phyloP scores from a whole-genome alignment of 2,329 filamentous ascomycete species.

The Helminthosporium solani region DNA sequence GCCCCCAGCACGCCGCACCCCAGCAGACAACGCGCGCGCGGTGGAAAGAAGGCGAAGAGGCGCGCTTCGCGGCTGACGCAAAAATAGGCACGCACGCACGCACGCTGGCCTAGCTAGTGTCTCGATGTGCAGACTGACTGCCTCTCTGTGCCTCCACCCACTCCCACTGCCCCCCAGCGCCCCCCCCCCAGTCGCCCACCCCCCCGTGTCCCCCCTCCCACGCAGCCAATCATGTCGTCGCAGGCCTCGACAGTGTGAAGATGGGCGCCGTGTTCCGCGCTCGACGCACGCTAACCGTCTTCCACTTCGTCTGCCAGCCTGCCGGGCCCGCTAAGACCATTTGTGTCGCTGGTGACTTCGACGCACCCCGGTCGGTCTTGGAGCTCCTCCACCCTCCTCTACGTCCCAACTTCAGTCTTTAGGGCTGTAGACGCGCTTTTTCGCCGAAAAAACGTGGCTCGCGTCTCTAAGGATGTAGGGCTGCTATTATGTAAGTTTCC shows the following conservation, averaged over 20 bases:
- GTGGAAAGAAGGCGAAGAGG: no score
- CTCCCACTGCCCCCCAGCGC: not conserved
- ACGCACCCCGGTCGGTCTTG: not conserved
- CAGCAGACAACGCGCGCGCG: no score
- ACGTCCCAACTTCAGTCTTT: conserved; percentile 22
- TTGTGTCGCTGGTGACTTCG: not conserved
- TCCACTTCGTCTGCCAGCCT: conserved; percentile 3
- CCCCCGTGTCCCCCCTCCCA: conserved; percentile 1
- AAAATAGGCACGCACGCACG: conserved; percentile 27
- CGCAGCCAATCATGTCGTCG: conserved; percentile 9
- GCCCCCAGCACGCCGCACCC: no score
- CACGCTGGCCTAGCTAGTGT: no score
- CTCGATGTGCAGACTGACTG: no score
- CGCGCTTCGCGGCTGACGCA: conserved; percentile 27
- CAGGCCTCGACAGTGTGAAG: conserved; percentile 15
- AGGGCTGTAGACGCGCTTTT: conserved; percentile 36
- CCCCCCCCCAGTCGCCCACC: not conserved
- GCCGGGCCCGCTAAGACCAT: conserved; percentile 2
- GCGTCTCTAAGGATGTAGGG: conserved; percentile 28
- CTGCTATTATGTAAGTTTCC: conserved; percentile 25
- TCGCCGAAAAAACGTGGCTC: conserved; percentile 33
- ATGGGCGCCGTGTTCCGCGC: conserved; percentile 20
- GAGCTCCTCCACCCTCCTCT: conserved; percentile 22
- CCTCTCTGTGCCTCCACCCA: no score
- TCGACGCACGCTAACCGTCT: conserved; percentile 11